Percentiles rank a stretch among this genome's conserved stretches.
These are phyloP conservation scores for Aspergillus sp. DNA, from an alignment of 2,329 filamentous ascomycete species.

Conservation along the genomic window DNA sequence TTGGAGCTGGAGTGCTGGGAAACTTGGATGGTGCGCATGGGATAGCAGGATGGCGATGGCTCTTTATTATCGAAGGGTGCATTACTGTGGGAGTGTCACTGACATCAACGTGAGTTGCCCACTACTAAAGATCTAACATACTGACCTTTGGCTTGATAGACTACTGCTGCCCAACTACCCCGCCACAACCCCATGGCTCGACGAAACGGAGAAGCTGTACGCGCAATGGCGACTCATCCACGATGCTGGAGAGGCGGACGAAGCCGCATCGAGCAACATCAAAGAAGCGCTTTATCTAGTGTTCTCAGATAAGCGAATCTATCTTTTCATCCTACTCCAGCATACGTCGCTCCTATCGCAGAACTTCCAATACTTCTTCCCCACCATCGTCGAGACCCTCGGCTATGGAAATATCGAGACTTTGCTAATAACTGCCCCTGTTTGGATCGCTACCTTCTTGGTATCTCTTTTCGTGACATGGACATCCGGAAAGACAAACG, in stretches of 20 bases:
- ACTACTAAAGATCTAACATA: neutral
- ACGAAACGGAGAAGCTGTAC: slow-evolving; percentile 54
- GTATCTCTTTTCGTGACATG: slow-evolving; percentile 58
- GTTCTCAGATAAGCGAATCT: slow-evolving; percentile 35
- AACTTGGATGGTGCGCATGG: slow-evolving; percentile 31
- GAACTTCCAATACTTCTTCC: slow-evolving; percentile 68
- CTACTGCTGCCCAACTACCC: slow-evolving; percentile 54
- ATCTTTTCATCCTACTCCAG: slow-evolving; percentile 50
- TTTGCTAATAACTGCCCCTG: slow-evolving; percentile 50
- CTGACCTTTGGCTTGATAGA: slow-evolving; percentile 32
- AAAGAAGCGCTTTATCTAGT: slow-evolving; percentile 48
- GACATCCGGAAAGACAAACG: slow-evolving; percentile 56
- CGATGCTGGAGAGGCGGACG: slow-evolving; percentile 51
- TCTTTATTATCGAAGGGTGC: slow-evolving; percentile 42
- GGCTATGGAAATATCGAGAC: slow-evolving; percentile 55
- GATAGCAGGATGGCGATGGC: slow-evolving; percentile 39
- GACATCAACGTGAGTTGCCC: slow-evolving; percentile 34
- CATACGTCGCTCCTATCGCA: slow-evolving; percentile 53
- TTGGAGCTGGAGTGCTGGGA: slow-evolving; percentile 54
- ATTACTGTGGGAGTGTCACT: slow-evolving; percentile 44
- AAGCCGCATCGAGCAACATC: slow-evolving; percentile 45
- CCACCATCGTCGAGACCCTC: slow-evolving; percentile 63
- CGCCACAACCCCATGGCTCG: slow-evolving; percentile 55
- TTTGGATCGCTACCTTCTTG: slow-evolving; percentile 60
- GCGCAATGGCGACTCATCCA: slow-evolving; percentile 55